phyloP scores from a whole-genome alignment of 345 rosid species.

The Dovyalis caffra region DNA sequence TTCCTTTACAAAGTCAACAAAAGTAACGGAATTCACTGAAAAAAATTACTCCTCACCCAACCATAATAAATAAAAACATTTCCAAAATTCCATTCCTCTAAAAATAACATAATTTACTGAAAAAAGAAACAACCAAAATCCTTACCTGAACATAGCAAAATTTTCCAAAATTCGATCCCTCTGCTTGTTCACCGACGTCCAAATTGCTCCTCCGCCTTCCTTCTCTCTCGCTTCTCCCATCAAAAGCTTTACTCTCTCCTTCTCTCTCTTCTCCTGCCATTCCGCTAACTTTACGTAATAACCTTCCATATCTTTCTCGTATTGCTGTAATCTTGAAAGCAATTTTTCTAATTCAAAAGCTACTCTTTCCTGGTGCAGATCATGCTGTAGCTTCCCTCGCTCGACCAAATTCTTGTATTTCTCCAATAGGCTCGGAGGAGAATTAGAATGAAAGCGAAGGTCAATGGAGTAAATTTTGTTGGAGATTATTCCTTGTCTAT shows the following conservation, averaged over 20 bases:
- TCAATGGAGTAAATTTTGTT: slow-evolving; percentile 17
- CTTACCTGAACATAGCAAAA: slow-evolving; percentile 54
- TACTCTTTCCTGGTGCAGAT: slow-evolving; percentile 71
- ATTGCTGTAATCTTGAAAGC: slow-evolving; percentile 70
- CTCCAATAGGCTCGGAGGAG: slow-evolving; percentile 44
- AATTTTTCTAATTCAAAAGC: slow-evolving; percentile 65
- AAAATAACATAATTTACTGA: too few species aligned
- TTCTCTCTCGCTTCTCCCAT: slow-evolving; percentile 73
- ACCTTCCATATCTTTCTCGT: slow-evolving; percentile 79
- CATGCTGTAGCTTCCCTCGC: slow-evolving; percentile 72
- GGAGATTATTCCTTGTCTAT: slow-evolving; percentile 15
- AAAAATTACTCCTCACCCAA: too few species aligned
- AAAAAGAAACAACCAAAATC: too few species aligned
- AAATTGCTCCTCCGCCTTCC: slow-evolving; percentile 55
- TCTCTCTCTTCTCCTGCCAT: slow-evolving; percentile 82
- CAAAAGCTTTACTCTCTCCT: slow-evolving; percentile 62
- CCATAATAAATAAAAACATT: too few species aligned
- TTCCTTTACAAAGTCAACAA: background rate
- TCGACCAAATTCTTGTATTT: slow-evolving; percentile 59
- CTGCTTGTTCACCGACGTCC: slow-evolving; percentile 55
- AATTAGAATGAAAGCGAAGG: slow-evolving; percentile 33
- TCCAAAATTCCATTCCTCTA: too few species aligned
- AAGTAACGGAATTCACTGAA: background rate
- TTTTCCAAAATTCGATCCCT: slow-evolving; percentile 51
- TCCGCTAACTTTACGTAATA: slow-evolving; percentile 69